Evolutionary conservation across 805 yeast genomes (phyloP).

Genomic region (Metschnikowia koreensis): DNA sequence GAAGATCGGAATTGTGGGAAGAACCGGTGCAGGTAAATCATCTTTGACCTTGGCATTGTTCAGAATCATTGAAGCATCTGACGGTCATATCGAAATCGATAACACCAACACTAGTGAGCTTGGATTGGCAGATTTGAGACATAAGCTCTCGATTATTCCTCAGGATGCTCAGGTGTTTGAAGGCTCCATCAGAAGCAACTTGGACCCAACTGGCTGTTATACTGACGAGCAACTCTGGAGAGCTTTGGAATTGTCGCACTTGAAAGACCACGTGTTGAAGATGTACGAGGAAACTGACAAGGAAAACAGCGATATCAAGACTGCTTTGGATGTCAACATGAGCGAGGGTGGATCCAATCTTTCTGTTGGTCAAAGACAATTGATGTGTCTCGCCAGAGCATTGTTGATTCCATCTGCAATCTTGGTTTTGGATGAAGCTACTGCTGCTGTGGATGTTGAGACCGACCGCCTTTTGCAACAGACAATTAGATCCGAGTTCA

Average conservation of each 20-base stretch:
- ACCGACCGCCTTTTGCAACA: constrained; percentile 76
- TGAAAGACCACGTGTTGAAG: constrained; percentile 39
- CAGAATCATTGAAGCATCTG: constrained; percentile 41
- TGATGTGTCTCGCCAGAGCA: constrained; percentile 79
- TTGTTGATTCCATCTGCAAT: constrained; percentile 58
- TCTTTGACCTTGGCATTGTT: constrained; percentile 44
- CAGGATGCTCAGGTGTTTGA: constrained; percentile 48
- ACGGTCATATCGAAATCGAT: constrained; percentile 39
- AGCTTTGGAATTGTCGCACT: constrained; percentile 42
- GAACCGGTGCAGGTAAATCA: constrained; percentile 49
- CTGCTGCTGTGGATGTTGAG: constrained; percentile 86
- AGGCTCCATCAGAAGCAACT: constrained; percentile 40
- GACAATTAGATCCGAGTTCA: constrained; percentile 72
- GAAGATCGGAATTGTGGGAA: constrained; percentile 45
- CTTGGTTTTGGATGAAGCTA: constrained; percentile 78
- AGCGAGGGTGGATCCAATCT: constrained; percentile 48
- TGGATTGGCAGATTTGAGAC: constrained; percentile 45
- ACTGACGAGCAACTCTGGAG: constrained; percentile 41
- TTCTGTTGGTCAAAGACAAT: constrained; percentile 54
- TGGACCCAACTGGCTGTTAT: constrained; percentile 39
- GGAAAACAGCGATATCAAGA: constrained; percentile 20
- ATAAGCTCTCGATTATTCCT: constrained; percentile 42
- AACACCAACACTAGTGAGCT: constrained; percentile 31
- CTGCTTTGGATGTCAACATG: constrained; percentile 34
- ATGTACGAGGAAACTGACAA: constrained; percentile 34